Percentiles rank a stretch among this genome's conserved stretches.
Conservation (phyloP, 1,284 basidiomycete species). For the Phellopilus nigrolimitatus region DNA sequence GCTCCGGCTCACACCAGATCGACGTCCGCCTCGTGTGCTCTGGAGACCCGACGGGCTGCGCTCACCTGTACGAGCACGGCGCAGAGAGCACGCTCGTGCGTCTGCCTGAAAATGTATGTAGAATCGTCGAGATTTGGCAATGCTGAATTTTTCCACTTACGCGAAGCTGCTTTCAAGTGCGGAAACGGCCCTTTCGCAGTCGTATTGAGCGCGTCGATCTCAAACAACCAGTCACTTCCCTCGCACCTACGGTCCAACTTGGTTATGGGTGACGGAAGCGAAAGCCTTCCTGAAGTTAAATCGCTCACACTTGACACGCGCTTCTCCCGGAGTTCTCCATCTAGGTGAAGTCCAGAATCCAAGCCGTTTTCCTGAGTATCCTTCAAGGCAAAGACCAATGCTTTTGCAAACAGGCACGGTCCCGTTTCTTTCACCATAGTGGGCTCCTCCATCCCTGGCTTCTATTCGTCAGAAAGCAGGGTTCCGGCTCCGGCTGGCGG, state of each 20-base stretch:
- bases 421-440: slow-evolving; percentile 1
- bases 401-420: background rate
- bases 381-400: background rate
- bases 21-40: slow-evolving; percentile 46
- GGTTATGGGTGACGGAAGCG: slow-evolving; percentile 28
- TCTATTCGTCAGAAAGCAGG: background rate
- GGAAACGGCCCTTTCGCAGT: slow-evolving; percentile 46
- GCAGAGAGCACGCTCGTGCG: slow-evolving; percentile 48
- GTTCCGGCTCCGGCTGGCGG: background rate
- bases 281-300: slow-evolving; percentile 35
- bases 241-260: slow-evolving; percentile 28
- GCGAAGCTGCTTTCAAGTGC: slow-evolving; percentile 33
- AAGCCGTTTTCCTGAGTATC: background rate
- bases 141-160: background rate
- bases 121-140: background rate
- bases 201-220: slow-evolving; percentile 37
- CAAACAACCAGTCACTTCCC: slow-evolving; percentile 40
- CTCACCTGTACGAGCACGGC: slow-evolving; percentile 40
- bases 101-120: slow-evolving; percentile 42
- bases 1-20: slow-evolving; percentile 26
- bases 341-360: slow-evolving; percentile 2
- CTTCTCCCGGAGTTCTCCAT: slow-evolving; percentile 29
- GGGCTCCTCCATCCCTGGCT: background rate
- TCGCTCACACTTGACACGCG: slow-evolving; percentile 40
- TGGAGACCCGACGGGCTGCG: slow-evolving; percentile 34